Conservation (phyloP, 345 rosid species). For the Eucalyptus polyanthemos region DNA sequence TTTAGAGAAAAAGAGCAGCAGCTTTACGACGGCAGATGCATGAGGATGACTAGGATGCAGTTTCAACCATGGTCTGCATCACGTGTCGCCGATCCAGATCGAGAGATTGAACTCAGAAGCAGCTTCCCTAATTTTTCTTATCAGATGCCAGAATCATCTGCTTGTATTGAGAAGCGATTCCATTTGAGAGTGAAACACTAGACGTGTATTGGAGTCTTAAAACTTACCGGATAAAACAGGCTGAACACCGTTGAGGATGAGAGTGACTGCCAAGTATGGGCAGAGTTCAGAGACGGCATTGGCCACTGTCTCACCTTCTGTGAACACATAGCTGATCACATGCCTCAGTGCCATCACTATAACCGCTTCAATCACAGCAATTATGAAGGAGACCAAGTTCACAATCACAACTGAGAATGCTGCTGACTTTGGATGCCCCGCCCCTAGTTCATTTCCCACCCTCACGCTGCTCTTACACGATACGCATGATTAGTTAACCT, state of each 20-base stretch:
- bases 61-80: background rate
- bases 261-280: slow-evolving; percentile 19
- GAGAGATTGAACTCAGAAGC: background rate
- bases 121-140: background rate
- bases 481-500: background rate
- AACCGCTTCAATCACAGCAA: slow-evolving; percentile 10
- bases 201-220: background rate
- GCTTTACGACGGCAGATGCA: background rate
- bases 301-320: slow-evolving; percentile 18
- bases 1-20: background rate
- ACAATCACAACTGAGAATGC: slow-evolving; percentile 18
- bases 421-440: slow-evolving; percentile 26
- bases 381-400: slow-evolving; percentile 6
- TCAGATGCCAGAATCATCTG: background rate
- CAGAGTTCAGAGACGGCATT: slow-evolving; percentile 24
- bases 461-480: slow-evolving; percentile 10
- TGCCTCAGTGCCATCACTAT: slow-evolving; percentile 13
- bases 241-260: slow-evolving; percentile 27
- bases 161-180: background rate
- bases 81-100: background rate
- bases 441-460: slow-evolving; percentile 33
- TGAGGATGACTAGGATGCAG: background rate
- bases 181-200: background rate
- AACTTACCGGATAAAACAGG: slow-evolving; percentile 26
- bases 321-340: slow-evolving; percentile 32